These are phyloP conservation scores for Xylariaceae sp. DNA, from an alignment of 2,329 filamentous ascomycete species.

Conservation along the genomic window DNA sequence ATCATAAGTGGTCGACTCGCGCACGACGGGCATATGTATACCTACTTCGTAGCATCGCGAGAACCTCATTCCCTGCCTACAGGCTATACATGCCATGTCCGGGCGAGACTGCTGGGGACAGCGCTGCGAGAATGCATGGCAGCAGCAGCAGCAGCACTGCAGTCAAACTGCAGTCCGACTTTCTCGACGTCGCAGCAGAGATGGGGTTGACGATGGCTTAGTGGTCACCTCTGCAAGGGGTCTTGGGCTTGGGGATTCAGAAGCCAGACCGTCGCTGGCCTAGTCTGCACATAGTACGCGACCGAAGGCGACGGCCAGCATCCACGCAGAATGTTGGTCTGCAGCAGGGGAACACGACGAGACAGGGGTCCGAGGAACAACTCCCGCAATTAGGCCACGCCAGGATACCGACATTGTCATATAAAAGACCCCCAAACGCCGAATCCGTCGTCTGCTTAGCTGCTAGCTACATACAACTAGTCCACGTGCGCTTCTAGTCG, in stretches of 20 bases:
- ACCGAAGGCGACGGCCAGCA: background rate
- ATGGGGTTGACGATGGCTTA: conserved; percentile 4
- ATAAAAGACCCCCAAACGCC: background rate
- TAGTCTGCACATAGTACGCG: background rate
- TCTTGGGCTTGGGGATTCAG: background rate
- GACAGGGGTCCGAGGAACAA: conserved; percentile 11
- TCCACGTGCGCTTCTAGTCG: background rate
- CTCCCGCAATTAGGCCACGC: conserved; percentile 5
- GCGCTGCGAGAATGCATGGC: background rate
- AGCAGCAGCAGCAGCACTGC: no score
- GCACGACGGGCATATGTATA: no score
- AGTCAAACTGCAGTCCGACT: background rate
- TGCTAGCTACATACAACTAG: background rate
- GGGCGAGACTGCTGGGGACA: background rate
- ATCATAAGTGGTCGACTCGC: background rate
- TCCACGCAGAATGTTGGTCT: conserved; percentile 6
- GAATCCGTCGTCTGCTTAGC: background rate
- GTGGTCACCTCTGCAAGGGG: conserved; percentile 10
- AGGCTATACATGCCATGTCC: background rate
- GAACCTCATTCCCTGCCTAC: no score
- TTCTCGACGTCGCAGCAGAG: background rate
- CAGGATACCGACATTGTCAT: conserved; percentile 2
- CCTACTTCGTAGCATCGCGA: no score
- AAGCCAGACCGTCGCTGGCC: background rate
- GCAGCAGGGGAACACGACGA: conserved; percentile 9